Conservation (phyloP, 176 grass and related monocot species). For the Panicum miliaceum region DNA sequence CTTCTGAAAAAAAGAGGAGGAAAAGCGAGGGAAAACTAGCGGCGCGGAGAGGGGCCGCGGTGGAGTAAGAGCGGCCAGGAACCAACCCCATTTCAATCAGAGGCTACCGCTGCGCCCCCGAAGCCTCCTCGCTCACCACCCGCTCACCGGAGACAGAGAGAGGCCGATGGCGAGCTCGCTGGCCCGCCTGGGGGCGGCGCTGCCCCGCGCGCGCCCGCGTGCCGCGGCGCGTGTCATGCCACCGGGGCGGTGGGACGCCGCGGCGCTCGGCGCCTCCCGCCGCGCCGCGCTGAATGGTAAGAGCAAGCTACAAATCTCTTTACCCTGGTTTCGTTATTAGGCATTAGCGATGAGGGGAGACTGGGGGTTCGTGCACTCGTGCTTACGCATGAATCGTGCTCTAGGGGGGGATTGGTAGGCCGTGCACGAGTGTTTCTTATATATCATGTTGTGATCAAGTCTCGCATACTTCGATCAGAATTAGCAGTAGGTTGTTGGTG, state of each 20-base stretch:
- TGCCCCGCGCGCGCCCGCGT: slow-evolving; percentile 39
- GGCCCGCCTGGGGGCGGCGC: slow-evolving; percentile 49
- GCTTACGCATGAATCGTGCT: background rate
- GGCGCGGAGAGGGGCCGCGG: slow-evolving; percentile 5
- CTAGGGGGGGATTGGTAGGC: no score
- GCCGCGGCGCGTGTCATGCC: background rate
- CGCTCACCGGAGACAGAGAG: background rate
- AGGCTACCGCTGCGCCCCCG: slow-evolving; percentile 42
- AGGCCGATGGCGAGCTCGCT: slow-evolving; percentile 54
- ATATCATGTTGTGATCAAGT: background rate
- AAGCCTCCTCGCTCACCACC: slow-evolving; percentile 7
- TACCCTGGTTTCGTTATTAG: background rate
- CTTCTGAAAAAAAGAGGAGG: background rate
- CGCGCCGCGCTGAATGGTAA: slow-evolving; percentile 46
- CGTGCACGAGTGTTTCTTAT: no score
- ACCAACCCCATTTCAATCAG: slow-evolving; percentile 1
- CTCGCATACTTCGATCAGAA: background rate
- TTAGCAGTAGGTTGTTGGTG: background rate
- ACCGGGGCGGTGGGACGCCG: slow-evolving; percentile 18
- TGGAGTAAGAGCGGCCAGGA: slow-evolving; percentile 40
- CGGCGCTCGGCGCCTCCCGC: slow-evolving; percentile 6
- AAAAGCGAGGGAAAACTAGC: background rate
- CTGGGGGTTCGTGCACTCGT: background rate
- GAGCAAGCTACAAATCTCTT: background rate
- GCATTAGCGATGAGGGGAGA: background rate